Evolutionary conservation across 2,329 filamentous ascomycete species (phyloP).

Genomic region (Cladophialophora chaetospira): DNA sequence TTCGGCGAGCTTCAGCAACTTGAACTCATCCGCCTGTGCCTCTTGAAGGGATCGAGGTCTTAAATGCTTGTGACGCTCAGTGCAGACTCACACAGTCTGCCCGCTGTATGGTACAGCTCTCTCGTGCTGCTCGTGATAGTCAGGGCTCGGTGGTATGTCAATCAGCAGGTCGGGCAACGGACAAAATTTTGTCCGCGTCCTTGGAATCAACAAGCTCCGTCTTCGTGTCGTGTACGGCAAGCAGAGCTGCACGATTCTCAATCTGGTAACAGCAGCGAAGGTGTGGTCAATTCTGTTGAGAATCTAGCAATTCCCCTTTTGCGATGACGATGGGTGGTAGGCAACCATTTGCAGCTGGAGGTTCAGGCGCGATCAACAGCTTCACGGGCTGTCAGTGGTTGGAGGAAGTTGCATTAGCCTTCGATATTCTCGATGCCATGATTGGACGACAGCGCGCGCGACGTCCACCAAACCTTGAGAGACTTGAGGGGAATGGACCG

Average conservation of each 20-base stretch:
- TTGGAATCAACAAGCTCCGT: background rate
- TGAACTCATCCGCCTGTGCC: background rate
- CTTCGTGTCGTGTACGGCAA: background rate
- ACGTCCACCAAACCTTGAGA: background rate
- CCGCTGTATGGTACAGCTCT: background rate
- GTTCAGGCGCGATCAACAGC: background rate
- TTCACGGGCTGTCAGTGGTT: conserved; percentile 4
- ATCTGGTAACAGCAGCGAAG: background rate
- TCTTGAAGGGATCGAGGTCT: background rate
- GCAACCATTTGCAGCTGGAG: background rate
- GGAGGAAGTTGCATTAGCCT: conserved; percentile 9
- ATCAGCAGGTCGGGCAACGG: conserved; percentile 6
- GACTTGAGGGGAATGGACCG: conserved; percentile 3
- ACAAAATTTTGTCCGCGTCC: conserved; percentile 11
- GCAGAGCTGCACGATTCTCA: background rate
- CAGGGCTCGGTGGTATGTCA: background rate
- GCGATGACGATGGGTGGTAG: background rate
- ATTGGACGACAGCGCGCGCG: background rate
- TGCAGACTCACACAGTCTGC: background rate
- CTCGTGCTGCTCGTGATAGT: conserved; percentile 2
- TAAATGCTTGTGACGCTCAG: background rate
- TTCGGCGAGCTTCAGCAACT: background rate
- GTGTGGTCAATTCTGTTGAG: background rate
- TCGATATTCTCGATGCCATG: background rate
- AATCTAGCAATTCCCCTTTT: background rate